Evolutionary conservation across 176 grass and related monocot genomes (phyloP), one percentile per base, ranked within the genome.

Genomic region (Bothriochloa decipiens): DNA sequence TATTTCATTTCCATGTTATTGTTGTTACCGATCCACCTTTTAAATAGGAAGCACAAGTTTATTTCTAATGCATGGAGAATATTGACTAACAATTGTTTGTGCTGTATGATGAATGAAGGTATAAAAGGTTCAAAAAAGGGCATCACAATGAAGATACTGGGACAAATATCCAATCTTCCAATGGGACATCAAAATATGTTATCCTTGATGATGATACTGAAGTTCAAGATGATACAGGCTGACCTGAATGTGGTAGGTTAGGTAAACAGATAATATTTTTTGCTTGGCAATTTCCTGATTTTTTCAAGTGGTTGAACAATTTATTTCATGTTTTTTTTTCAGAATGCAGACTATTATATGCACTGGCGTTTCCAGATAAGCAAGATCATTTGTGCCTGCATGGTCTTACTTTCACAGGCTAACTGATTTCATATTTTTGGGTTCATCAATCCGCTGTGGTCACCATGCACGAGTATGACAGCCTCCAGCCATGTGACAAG

Each of bases 141-240:
- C 82, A 73, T 68, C 87, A 53, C 39, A 73, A 66, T 81, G 75
- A 80, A 85, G 86, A 85, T 80, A 75, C 60, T 82, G 91, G 86
- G 37, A 62, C 72, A 73, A 55, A 76, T 68, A 64, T 67, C 58
- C 75, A 70, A 53, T 76, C 87, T 84, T 83, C 58, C 41, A 93
- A 87, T 64, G 77, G 65, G 65, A 64, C 77, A 27, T 90, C 91
- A 64, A 98, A 95, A 83, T 98, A 95, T 86, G 91, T 94, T 64
- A 95, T 97, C 37, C 58, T 97, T 86, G 95, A 97, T 83, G 94
- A 96, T 85, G 86, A 89, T 78, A 45, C 28, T 16, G 92, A 94
- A 87, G 83, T 84, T 68, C 84, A 80, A 42, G 87, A 89, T 42
- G 79, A 66, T 77, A 77, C 62, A 60, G 22, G 64, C 74, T 95